These are phyloP conservation scores for Fusarium albidum DNA, from an alignment of 2,329 filamentous ascomycete species.

Conservation along the genomic window DNA sequence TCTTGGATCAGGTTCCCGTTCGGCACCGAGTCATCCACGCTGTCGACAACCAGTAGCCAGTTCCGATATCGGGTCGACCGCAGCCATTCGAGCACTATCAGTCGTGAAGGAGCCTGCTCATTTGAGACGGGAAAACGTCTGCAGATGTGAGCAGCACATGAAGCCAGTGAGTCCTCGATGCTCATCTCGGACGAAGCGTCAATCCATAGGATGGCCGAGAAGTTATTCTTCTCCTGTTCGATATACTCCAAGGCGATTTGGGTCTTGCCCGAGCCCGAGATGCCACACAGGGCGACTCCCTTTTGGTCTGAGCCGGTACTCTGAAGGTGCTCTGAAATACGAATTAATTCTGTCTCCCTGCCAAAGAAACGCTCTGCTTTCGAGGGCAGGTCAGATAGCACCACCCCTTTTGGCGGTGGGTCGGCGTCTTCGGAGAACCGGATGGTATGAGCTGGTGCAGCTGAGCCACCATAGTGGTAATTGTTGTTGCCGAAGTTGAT, in stretches of 20 bases:
- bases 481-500: no score
- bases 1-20: background rate
- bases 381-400: no score
- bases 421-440: no score
- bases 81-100: no score
- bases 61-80: background rate
- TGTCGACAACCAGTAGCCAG: background rate
- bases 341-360: background rate
- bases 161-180: background rate
- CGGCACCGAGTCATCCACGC: background rate
- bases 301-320: fast-evolving
- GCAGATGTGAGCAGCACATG: background rate
- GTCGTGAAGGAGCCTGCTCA: no score
- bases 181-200: background rate
- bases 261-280: conserved; percentile 3
- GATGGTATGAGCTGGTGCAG: no score
- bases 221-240: fast-evolving
- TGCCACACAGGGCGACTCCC: background rate
- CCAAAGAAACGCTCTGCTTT: conserved; percentile 7
- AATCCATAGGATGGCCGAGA: background rate
- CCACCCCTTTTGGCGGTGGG: no score
- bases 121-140: no score
- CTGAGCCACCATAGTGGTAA: no score
- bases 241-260: background rate
- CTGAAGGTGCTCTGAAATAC: background rate